Evolutionary conservation across 768 basidiomycete genomes (phyloP), one percentile per base, ranked within the genome.

Genomic region (Naganishia vishniacii): DNA sequence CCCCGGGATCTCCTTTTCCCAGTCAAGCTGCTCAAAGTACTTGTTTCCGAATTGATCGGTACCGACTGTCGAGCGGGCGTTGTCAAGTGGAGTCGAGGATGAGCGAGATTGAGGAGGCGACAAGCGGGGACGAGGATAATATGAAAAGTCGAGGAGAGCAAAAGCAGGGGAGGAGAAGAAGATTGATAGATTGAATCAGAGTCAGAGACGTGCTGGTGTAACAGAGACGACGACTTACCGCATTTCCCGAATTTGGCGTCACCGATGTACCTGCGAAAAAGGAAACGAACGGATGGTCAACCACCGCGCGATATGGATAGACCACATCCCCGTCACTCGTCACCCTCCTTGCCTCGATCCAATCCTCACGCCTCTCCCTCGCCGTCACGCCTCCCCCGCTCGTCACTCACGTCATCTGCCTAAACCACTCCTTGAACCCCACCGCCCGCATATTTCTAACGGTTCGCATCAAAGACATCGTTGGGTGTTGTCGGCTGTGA

Each of bases 21-120:
- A 82, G 73, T 93, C 89, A 76, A 85, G 75, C 79, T 98, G 95
- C 82, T 98, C 91, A 71, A 83, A 98, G 79, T 93, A 98, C 66
- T 83, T 83, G 83, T 97, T 97, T 46, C 92, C 94, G 77, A 94
- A 91, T 75, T 65, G 58, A 62, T 77, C 75, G 13, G 65, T 68
- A 28, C 75, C 75, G 40, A 77, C 75, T 56, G 45, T n/a, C n/a
- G n/a, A n/a, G n/a, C n/a, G n/a, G n/a, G n/a, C n/a, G n/a, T n/a
- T n/a, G n/a, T n/a, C n/a, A n/a, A n/a, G n/a, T n/a, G n/a, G n/a
- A n/a, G n/a, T n/a, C n/a, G n/a, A n/a, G n/a, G n/a, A n/a, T n/a
- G n/a, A n/a, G n/a, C n/a, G n/a, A n/a, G n/a, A n/a, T n/a, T n/a
- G n/a, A n/a, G n/a, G n/a, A n/a, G n/a, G n/a, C n/a, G n/a, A 40